Percentiles rank a stretch among this genome's conserved stretches.
Conservation (phyloP, 1,284 basidiomycete genomes). For the Cryptococcus jaspeensis region DNA sequence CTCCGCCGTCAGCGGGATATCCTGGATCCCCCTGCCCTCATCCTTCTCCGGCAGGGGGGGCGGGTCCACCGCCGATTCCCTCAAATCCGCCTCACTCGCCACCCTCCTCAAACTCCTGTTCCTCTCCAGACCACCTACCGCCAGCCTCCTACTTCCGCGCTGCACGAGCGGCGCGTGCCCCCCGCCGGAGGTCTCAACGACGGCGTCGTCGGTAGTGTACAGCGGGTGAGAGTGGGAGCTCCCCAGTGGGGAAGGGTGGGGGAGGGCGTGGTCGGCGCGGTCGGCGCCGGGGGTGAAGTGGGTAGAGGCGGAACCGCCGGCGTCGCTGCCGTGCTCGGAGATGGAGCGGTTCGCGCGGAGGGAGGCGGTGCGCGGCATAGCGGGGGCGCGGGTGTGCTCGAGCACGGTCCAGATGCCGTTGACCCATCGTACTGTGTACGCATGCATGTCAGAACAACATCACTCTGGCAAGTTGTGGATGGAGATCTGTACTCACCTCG, state of each 20-base stretch:
- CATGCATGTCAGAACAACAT: background rate
- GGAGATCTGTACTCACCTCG: too few species aligned
- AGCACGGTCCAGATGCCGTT: constrained; percentile 72
- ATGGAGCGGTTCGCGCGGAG: constrained; percentile 21
- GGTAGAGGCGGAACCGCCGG: constrained; percentile 41
- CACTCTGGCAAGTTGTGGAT: too few species aligned
- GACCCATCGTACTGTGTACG: constrained; percentile 70
- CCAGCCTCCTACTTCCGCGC: constrained; percentile 42
- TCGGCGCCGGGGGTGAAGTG: constrained; percentile 20
- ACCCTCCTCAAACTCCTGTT: constrained; percentile 40
- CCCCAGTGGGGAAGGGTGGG: constrained; percentile 10
- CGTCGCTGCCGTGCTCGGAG: constrained; percentile 21
- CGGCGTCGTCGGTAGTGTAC: constrained; percentile 43
- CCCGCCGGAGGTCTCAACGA: constrained; percentile 43
- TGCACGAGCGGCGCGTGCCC: constrained; percentile 36
- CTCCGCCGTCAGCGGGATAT: constrained; percentile 27
- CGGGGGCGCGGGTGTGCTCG: constrained; percentile 27
- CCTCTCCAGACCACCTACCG: constrained; percentile 31
- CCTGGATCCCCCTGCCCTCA: background rate
- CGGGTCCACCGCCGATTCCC: constrained; percentile 11
- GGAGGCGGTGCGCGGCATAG: constrained; percentile 16
- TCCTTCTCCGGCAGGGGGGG: constrained; percentile 10
- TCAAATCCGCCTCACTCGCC: constrained; percentile 47
- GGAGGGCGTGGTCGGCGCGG: background rate
- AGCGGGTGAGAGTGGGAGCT: constrained; percentile 1